Evolutionary conservation across 495 filamentous ascomycete species (phyloP).

Genomic region (Zalerion maritima): DNA sequence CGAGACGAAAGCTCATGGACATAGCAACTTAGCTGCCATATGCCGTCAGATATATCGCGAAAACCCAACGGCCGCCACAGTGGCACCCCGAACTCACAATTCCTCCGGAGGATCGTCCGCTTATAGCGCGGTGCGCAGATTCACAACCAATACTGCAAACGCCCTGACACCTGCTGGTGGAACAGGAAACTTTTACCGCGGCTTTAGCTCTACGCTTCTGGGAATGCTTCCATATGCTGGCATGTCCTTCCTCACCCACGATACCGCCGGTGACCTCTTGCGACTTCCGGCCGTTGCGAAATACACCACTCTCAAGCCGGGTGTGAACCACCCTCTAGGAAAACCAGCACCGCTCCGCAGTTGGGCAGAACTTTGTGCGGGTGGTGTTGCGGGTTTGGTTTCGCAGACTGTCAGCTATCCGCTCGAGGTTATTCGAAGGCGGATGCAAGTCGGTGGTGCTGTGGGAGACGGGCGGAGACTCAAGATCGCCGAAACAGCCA

Average conservation of each 20-base stretch:
- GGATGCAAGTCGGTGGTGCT: conserved; percentile 93
- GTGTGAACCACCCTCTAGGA: conserved; percentile 28
- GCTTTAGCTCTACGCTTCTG: conserved; percentile 74
- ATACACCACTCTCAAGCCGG: conserved; percentile 47
- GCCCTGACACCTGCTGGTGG: conserved; percentile 46
- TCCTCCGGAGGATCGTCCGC: conserved; percentile 9
- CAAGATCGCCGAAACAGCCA: conserved; percentile 62
- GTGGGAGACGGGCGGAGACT: conserved; percentile 76
- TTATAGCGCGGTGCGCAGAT: conserved; percentile 13
- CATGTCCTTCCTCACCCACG: conserved; percentile 93
- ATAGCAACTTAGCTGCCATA: conserved; percentile 53
- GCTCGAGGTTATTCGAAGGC: conserved; percentile 74
- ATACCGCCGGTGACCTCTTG: conserved; percentile 68
- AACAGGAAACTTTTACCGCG: conserved; percentile 83
- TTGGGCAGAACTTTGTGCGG: conserved; percentile 75
- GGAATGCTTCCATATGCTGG: conserved; percentile 97
- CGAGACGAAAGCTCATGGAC: conserved; percentile 59
- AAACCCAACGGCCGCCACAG: conserved; percentile 19
- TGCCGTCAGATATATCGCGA: conserved; percentile 78
- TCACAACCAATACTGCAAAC: no score
- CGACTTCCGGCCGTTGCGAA: conserved; percentile 46
- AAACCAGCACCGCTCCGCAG: conserved; percentile 51
- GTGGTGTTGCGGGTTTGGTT: conserved; percentile 71
- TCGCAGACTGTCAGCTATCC: conserved; percentile 89
- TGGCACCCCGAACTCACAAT: conserved; percentile 1